Evolutionary conservation across 805 yeast genomes (phyloP).

Genomic region (Candida verbasci): DNA sequence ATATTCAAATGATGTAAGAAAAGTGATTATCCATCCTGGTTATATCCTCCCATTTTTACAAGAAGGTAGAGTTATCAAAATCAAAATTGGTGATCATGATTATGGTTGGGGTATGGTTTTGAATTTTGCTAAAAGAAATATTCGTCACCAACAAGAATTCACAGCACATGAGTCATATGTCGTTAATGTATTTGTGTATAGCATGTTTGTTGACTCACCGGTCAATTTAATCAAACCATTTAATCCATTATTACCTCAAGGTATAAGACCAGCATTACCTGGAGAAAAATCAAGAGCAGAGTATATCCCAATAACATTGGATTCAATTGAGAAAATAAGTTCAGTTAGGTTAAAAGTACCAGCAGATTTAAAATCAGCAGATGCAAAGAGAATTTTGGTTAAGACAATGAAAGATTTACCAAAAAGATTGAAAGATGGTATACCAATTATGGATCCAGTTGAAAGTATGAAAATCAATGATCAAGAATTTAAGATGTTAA

Average conservation of each 20-base stretch:
- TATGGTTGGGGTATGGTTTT: slow-evolving; percentile 98
- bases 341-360: slow-evolving; percentile 81
- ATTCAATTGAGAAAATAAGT: slow-evolving; percentile 70
- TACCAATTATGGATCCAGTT: slow-evolving; percentile 88
- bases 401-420: slow-evolving; percentile 78
- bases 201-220: slow-evolving; percentile 82
- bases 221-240: slow-evolving; percentile 71
- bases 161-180: slow-evolving; percentile 88
- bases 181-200: slow-evolving; percentile 75
- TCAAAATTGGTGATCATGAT: slow-evolving; percentile 56
- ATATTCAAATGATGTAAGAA: slow-evolving; percentile 73
- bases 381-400: slow-evolving; percentile 55
- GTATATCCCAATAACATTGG: slow-evolving; percentile 79
- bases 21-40: slow-evolving; percentile 87
- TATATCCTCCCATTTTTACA: slow-evolving; percentile 79
- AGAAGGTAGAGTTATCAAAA: slow-evolving; percentile 78
- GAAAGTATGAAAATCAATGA: slow-evolving; percentile 91
- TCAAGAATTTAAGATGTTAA: slow-evolving; percentile 63
- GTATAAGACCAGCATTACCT: slow-evolving; percentile 76
- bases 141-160: slow-evolving; percentile 50
- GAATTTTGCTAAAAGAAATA: slow-evolving; percentile 65
- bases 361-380: slow-evolving; percentile 55
- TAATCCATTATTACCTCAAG: slow-evolving; percentile 78
- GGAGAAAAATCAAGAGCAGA: slow-evolving; percentile 73
- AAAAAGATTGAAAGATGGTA: slow-evolving; percentile 82